Evolutionary conservation across 345 rosid species (phyloP).

Genomic region (Mercurialis annua): DNA sequence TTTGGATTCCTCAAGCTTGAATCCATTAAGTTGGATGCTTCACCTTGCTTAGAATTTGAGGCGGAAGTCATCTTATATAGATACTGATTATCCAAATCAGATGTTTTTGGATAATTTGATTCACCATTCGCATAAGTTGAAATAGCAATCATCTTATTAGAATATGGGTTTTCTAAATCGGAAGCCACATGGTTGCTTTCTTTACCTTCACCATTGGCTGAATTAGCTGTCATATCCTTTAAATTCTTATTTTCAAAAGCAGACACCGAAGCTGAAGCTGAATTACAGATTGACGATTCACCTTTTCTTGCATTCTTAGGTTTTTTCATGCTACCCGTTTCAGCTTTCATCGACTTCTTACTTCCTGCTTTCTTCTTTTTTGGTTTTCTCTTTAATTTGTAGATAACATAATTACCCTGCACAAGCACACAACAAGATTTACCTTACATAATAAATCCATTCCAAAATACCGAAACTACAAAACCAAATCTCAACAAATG

Average conservation of each 20-base stretch:
- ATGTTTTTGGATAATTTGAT: neutral
- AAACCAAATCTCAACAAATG: neutral
- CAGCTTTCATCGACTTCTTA: neutral
- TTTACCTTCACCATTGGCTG: neutral
- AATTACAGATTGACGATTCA: neutral
- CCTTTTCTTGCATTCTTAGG: constrained; percentile 10
- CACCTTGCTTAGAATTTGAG: neutral
- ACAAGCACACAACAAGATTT: neutral
- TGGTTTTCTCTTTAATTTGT: constrained; percentile 24
- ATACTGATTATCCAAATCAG: neutral
- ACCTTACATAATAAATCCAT: neutral
- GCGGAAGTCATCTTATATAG: neutral
- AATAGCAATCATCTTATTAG: neutral
- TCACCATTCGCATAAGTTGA: neutral
- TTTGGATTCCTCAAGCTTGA: neutral
- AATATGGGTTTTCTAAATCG: constrained; percentile 6
- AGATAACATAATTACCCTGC: constrained; percentile 27
- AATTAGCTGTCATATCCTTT: neutral
- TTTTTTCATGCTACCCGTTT: constrained; percentile 17
- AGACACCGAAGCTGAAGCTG: neutral
- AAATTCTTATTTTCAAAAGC: neutral
- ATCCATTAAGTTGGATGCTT: neutral
- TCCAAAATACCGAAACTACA: neutral
- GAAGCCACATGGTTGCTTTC: neutral
- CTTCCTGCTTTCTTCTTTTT: neutral